Evolutionary conservation across 306 rosid genomes (phyloP).

Genomic region (Erythrophleum fordii): DNA sequence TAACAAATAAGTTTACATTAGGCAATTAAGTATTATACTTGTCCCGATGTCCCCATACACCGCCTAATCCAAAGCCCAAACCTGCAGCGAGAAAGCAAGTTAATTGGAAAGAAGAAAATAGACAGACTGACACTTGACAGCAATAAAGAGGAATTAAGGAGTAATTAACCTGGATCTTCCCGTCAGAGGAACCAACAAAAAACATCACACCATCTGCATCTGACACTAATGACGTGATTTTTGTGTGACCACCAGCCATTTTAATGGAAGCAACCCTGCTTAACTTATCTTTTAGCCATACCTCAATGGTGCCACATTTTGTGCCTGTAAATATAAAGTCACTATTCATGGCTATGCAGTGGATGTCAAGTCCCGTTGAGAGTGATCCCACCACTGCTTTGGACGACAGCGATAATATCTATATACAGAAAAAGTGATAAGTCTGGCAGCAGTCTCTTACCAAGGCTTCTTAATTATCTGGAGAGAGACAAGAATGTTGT

Average conservation of each 20-base stretch:
- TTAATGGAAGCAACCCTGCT: conserved; percentile 69
- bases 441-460: not conserved
- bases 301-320: conserved; percentile 76
- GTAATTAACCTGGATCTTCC: conserved; percentile 78
- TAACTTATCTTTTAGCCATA: conserved; percentile 72
- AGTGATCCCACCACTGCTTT: conserved; percentile 74
- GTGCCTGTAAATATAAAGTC: conserved; percentile 80
- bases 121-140: not conserved
- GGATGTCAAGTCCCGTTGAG: conserved; percentile 72
- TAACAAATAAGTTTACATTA: conserved; percentile 36
- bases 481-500: not conserved
- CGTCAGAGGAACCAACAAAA: conserved; percentile 79
- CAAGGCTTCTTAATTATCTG: not conserved
- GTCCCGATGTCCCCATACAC: not conserved
- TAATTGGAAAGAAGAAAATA: not conserved
- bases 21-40: conserved; percentile 21
- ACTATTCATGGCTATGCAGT: conserved; percentile 65
- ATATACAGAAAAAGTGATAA: conserved; percentile 8
- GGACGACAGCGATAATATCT: conserved; percentile 68
- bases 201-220: conserved; percentile 68
- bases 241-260: conserved; percentile 69
- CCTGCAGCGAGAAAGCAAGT: conserved; percentile 52
- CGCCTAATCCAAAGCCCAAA: conserved; percentile 72
- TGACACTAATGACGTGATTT: conserved; percentile 69
- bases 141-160: not conserved